Evolutionary conservation across 176 grass and related monocot genomes (phyloP).

Genomic region (Aegilops speltoides): DNA sequence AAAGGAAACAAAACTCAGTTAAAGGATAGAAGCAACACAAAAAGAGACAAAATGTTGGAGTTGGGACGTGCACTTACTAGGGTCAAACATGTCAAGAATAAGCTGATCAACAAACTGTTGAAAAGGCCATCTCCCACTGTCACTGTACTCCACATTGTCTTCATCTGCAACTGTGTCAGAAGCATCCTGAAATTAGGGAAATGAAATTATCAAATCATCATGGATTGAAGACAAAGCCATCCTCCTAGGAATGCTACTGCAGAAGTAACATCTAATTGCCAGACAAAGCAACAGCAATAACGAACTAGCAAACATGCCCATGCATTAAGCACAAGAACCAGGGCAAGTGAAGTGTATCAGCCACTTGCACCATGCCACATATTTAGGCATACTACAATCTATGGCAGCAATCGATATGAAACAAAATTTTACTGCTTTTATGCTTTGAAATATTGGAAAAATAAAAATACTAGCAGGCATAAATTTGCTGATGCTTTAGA

Average conservation of each 20-base stretch:
- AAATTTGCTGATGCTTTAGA: neutral
- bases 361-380: slow-evolving; percentile 8
- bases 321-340: neutral
- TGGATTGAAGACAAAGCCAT: neutral
- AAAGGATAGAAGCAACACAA: slow-evolving; percentile 34
- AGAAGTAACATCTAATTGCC: slow-evolving; percentile 10
- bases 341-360: slow-evolving; percentile 3
- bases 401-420: slow-evolving; percentile 11
- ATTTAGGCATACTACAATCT: neutral
- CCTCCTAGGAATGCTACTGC: neutral
- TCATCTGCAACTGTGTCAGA: slow-evolving; percentile 63
- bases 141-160: slow-evolving; percentile 62
- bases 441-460: neutral
- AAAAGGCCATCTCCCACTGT: slow-evolving; percentile 95
- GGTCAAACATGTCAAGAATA: slow-evolving; percentile 98
- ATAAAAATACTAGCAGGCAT: slow-evolving; percentile 9
- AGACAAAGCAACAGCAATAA: slow-evolving; percentile 9
- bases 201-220: slow-evolving; percentile 33
- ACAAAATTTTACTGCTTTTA: neutral
- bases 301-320: neutral
- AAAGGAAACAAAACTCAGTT: slow-evolving; percentile 23
- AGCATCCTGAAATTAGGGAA: slow-evolving; percentile 60
- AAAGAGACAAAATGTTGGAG: slow-evolving; percentile 1
- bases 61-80: slow-evolving; percentile 51
- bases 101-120: slow-evolving; percentile 91